Evolutionary conservation across 306 rosid species (phyloP).

Genomic region (Fragaria nilgerrensis): DNA sequence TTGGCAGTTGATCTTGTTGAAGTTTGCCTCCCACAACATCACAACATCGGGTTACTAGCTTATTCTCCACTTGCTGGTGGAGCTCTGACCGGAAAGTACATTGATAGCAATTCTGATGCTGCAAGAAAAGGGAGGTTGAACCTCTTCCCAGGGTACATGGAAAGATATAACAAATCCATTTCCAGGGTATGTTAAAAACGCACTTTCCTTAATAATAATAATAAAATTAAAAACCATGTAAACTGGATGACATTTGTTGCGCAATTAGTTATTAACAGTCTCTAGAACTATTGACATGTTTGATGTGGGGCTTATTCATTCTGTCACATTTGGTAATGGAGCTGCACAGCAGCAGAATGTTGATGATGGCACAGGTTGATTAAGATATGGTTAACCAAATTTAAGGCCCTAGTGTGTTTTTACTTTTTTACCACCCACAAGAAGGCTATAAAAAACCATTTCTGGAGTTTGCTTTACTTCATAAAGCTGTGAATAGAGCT

Average conservation of each 20-base stretch:
- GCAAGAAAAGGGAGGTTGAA: constrained; percentile 66
- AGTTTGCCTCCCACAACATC: constrained; percentile 84
- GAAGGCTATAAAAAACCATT: neutral
- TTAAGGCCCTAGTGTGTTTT: neutral
- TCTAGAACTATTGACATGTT: neutral
- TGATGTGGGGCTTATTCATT: neutral
- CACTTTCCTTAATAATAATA: neutral
- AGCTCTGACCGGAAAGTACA: constrained; percentile 73
- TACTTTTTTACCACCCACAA: neutral
- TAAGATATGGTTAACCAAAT: neutral
- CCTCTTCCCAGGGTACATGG: constrained; percentile 87
- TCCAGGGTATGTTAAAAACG: constrained; percentile 52
- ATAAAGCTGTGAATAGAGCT: neutral
- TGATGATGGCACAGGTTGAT: neutral
- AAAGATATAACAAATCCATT: constrained; percentile 69
- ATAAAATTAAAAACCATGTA: neutral
- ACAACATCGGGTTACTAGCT: constrained; percentile 72
- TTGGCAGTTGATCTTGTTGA: constrained; percentile 82
- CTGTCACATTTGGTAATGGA: neutral
- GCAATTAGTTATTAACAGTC: neutral
- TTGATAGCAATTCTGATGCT: constrained; percentile 60
- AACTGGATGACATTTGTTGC: neutral
- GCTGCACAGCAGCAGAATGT: neutral
- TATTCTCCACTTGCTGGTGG: constrained; percentile 87
- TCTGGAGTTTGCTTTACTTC: neutral